Evolutionary conservation across 1,284 basidiomycete species (phyloP), one percentile per base, ranked within the genome.

Genomic region (Xerocomus minutiporus): DNA sequence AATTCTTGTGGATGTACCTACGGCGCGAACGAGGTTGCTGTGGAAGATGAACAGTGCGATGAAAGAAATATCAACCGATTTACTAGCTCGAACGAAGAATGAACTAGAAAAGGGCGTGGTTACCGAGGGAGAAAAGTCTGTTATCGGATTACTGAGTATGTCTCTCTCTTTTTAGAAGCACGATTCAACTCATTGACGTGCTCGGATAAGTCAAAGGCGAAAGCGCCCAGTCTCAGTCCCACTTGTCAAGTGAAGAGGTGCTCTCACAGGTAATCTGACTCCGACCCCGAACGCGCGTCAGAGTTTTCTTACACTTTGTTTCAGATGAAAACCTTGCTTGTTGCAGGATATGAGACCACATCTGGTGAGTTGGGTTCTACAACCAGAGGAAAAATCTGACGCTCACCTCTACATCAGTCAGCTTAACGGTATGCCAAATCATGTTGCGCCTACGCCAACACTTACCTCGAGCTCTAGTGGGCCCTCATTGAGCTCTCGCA

Each of bases 241-340:
- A 71, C 45, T 74, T 91, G 75, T 75, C 80, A 5, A 75, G 81
- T 46, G 82, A 82, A 31, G 88, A 93, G 63, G 79, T 91, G 15
- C 59, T 84, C 48, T 81, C 86, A 3, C 81, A 84, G 72, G 71
- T 71, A 42, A 46, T 46, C 4, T 5, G 13, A 40, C 20, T 20
- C 20, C 20, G 20, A 23, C 38, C 13, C 17, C 3, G 2, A 23
- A 39, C 28, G 8, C 3, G 7, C 4, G 2, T 7, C 15, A 4
- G 15, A 1, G 7, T 23, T 32, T 39, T 28, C 36, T 48, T 36
- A 34, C 4, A 26, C 3, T 23, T 40, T 0, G 17, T 47, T 20
- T 6, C 36, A 70, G 68, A 71, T 75, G 71, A 74, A 70, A 46
- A 57, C 69, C 0, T 57, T 75, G 15, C 61, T 75, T 25, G 23